Percentiles rank a stretch among this genome's conserved stretches.
phyloP scores from a whole-genome alignment of 2,329 filamentous ascomycete species.

The Xylariales sp. region DNA sequence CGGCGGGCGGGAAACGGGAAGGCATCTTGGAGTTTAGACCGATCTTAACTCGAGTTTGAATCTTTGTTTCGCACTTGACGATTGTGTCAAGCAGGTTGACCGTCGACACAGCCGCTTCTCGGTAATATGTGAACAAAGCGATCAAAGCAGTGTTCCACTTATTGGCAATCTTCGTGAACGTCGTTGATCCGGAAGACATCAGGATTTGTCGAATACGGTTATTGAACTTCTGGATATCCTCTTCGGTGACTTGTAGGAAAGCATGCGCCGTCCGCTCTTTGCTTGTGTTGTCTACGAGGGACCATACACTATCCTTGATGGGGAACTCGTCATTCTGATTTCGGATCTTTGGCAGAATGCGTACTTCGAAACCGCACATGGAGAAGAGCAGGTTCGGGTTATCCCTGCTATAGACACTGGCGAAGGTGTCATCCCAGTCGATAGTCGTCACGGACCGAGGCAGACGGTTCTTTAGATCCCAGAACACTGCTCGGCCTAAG shows the following conservation, averaged over 20 bases:
- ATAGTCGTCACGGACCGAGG: constrained; percentile 94
- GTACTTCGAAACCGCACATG: constrained; percentile 97
- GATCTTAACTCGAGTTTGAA: constrained; percentile 98
- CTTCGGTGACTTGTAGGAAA: constrained; percentile 95
- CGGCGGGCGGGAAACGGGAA: constrained; percentile 93
- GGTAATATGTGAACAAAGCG: constrained; percentile 96
- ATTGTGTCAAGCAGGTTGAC: constrained; percentile 93
- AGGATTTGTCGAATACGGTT: constrained; percentile 97
- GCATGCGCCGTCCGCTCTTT: constrained; percentile 97
- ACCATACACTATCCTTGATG: constrained; percentile 98
- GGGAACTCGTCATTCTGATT: constrained; percentile 96
- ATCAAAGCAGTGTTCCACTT: constrained; percentile 99
- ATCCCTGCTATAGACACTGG: constrained; percentile 95
- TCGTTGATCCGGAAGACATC: constrained; percentile 99
- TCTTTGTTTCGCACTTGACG: constrained; percentile 99
- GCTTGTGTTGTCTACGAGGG: constrained; percentile 88
- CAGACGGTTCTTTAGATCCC: constrained; percentile 96
- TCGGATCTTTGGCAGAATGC: constrained; percentile 89
- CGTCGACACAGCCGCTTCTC: constrained; percentile 93
- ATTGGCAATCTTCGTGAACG: constrained; percentile 99
- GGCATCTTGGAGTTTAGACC: constrained; percentile 99
- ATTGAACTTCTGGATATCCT: constrained; percentile 98
- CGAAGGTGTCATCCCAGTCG: constrained; percentile 98
- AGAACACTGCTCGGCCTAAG: constrained; percentile 93
- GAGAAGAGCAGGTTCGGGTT: constrained; percentile 96